Base-by-base conservation (phyloP, 768 basidiomycete genomes). In the Pleurotus djamor region DNA sequence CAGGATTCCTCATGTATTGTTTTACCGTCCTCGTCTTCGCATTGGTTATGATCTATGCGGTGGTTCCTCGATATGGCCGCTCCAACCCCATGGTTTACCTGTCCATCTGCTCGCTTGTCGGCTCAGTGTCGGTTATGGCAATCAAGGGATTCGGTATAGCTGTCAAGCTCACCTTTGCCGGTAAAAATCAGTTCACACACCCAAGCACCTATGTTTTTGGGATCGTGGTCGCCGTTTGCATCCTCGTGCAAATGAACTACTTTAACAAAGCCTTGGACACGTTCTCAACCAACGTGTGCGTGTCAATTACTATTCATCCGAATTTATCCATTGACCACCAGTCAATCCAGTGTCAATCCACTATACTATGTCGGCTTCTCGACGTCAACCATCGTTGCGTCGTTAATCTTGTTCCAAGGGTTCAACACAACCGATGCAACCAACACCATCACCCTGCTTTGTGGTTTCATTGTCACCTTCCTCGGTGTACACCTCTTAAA, bases 341-440 rank as follows among this genome's bases (percentile, higher is more conserved):
- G 16, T 34, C 41, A 33, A 58, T 47, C 21, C 64, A 96, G 94
- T 51, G 96, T 98, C 54, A 98, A 98, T 71, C 96, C 96, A 0
- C 90, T 97, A 79, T 98, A 98, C 75, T 98, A 95, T 68, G 96
- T 98, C 72, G 89, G 92, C 71, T 99, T 99, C 77, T 93, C 94
- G 14, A 91, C 92, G 2, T 89, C 90, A 4, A 98, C 96, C 49
- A 90, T 96, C 68, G 79, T 97, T 45, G 94, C 97, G 0, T 97
- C 94, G 61, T 83, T 97, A 60, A 96, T 99, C 66, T 83, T 99
- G 61, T 98, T 98, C 83, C 91, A 95, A 78, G 97, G 97, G 0
- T 91, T 98, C 79, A 94, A 98, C 75, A 98, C 94, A 4, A 85
- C 87, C 32, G 87, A 85, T 60, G 87, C 84, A 10, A 82, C 84